phyloP scores from a whole-genome alignment of 257 asterid species.

The Rauvolfia tetraphylla region DNA sequence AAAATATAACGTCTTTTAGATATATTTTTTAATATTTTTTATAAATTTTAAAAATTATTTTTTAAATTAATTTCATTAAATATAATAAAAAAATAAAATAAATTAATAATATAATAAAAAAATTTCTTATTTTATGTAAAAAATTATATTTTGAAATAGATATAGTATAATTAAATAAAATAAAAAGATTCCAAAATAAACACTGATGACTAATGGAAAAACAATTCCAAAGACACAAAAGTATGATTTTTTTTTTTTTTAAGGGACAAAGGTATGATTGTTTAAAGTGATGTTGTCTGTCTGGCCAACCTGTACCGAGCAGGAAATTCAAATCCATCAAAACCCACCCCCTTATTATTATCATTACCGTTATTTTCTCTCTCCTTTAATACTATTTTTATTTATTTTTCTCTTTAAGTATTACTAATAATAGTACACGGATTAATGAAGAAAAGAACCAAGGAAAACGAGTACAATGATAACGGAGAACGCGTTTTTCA shows the following conservation, averaged over 20 bases:
- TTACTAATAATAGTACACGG: background rate
- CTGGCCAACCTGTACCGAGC: constrained; percentile 5
- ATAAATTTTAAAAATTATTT: too few relatives aligned
- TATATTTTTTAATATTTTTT: too few relatives aligned
- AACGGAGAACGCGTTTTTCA: constrained; percentile 13
- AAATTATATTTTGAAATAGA: too few relatives aligned
- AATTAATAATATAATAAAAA: too few relatives aligned
- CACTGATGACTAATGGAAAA: background rate
- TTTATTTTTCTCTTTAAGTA: background rate
- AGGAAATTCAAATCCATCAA: background rate
- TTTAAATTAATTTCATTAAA: too few relatives aligned
- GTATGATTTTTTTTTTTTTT: too few relatives aligned
- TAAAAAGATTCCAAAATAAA: background rate
- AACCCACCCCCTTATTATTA: background rate
- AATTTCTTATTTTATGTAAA: too few relatives aligned
- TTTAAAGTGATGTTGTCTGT: background rate
- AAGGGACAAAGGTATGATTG: background rate
- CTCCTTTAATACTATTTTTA: background rate
- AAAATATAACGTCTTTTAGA: too few relatives aligned
- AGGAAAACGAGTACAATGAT: background rate
- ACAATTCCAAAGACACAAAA: background rate
- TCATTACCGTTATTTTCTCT: background rate
- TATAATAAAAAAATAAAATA: too few relatives aligned
- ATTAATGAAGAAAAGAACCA: background rate
- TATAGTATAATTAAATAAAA: background rate